phyloP scores from a whole-genome alignment of 371 early-diverging fungal genomes.

The Chytridium lagenaria region DNA sequence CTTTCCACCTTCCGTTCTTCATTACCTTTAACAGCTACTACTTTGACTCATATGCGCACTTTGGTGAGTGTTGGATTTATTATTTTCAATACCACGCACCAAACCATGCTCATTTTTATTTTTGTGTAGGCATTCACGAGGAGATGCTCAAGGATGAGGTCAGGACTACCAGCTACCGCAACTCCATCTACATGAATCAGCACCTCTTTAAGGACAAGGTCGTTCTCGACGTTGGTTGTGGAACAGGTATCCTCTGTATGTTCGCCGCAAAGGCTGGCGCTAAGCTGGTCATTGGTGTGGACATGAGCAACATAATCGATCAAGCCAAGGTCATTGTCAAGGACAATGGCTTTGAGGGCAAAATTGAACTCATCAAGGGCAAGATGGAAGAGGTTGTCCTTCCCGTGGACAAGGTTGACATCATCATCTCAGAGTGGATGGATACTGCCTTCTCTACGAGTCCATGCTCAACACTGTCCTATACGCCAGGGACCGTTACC shows the following conservation, averaged over 20 bases:
- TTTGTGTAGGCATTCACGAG: constrained; percentile 57
- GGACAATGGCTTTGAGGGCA: constrained; percentile 76
- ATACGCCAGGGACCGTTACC: constrained; percentile 80
- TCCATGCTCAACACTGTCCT: constrained; percentile 90
- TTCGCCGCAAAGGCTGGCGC: constrained; percentile 83
- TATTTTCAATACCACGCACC: constrained; percentile 61
- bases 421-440: constrained; percentile 94
- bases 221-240: constrained; percentile 81
- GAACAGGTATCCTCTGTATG: constrained; percentile 81
- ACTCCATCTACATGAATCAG: constrained; percentile 82
- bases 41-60: constrained; percentile 83
- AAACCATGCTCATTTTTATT: constrained; percentile 57
- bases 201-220: constrained; percentile 86
- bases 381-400: constrained; percentile 84
- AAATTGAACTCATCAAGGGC: constrained; percentile 77
- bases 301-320: constrained; percentile 85
- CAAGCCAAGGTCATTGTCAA: constrained; percentile 78
- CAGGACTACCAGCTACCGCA: constrained; percentile 80
- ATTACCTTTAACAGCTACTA: constrained; percentile 65
- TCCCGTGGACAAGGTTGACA: constrained; percentile 84
- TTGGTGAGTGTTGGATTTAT: constrained; percentile 53
- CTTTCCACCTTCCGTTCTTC: background rate
- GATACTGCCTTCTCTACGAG: constrained; percentile 86
- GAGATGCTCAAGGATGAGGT: constrained; percentile 79
- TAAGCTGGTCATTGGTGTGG: constrained; percentile 78